These are phyloP conservation scores for Didymella arachidicola DNA, from an alignment of 2,329 filamentous ascomycete genomes.

Conservation along the genomic window DNA sequence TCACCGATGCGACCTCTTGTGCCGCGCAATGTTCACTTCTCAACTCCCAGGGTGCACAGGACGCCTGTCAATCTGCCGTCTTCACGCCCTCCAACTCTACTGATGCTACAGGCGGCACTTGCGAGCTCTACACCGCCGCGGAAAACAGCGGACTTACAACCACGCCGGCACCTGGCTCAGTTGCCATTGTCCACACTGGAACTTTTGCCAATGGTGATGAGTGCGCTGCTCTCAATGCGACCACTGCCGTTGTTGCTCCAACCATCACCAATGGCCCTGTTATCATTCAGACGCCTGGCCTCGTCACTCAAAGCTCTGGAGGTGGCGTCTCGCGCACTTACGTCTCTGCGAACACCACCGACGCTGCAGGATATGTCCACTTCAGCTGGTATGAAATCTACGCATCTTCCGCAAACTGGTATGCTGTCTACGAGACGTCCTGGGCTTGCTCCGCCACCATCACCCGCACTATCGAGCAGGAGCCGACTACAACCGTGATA, in stretches of 20 bases:
- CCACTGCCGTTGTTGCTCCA: slow-evolving; percentile 31
- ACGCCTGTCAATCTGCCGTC: slow-evolving; percentile 33
- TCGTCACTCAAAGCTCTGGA: slow-evolving; percentile 27
- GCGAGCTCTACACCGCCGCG: slow-evolving; percentile 26
- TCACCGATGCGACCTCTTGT: slow-evolving; percentile 33
- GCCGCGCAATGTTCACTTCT: slow-evolving; percentile 41
- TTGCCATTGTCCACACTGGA: slow-evolving; percentile 33
- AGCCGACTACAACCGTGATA: slow-evolving; percentile 22
- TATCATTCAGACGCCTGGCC: slow-evolving; percentile 35
- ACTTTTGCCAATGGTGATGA: slow-evolving; percentile 32
- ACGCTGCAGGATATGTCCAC: slow-evolving; percentile 29
- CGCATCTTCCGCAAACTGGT: slow-evolving; percentile 41
- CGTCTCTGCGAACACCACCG: slow-evolving; percentile 34
- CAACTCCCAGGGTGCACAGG: slow-evolving; percentile 32
- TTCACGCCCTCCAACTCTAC: slow-evolving; percentile 33
- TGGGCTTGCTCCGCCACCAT: slow-evolving; percentile 37
- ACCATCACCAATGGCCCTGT: slow-evolving; percentile 32
- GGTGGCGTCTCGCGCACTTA: slow-evolving; percentile 36
- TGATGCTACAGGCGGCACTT: slow-evolving; percentile 31
- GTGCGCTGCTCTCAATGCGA: slow-evolving; percentile 26
- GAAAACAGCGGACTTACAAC: slow-evolving; percentile 18
- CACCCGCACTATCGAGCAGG: slow-evolving; percentile 34
- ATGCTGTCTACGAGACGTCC: slow-evolving; percentile 33
- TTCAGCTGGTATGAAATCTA: slow-evolving; percentile 36
- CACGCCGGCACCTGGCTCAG: slow-evolving; percentile 25